These are phyloP conservation scores for Citrullus mucosospermus DNA, from an alignment of 306 rosid species.

Conservation along the genomic window DNA sequence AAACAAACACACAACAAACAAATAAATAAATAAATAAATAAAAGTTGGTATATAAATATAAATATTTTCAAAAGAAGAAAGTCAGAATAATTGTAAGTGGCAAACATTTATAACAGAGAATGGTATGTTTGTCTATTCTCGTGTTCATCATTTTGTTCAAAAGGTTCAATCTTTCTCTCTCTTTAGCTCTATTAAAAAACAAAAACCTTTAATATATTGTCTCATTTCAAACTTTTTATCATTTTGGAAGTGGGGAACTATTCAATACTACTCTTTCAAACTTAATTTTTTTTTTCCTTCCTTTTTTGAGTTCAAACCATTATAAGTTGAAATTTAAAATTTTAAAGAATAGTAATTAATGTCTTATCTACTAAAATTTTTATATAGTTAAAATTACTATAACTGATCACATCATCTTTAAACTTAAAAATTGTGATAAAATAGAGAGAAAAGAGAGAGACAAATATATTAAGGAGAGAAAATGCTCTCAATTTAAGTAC, in stretches of 20 bases:
- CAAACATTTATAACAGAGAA: constrained; percentile 9
- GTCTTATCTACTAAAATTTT: too few relatives aligned
- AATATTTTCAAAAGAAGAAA: not conserved
- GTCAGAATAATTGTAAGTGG: not conserved
- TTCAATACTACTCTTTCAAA: too few relatives aligned
- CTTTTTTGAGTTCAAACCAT: too few relatives aligned
- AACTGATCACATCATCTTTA: too few relatives aligned
- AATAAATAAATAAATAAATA: not conserved
- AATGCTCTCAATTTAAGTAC: too few relatives aligned
- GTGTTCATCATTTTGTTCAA: constrained; percentile 1
- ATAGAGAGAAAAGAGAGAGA: too few relatives aligned
- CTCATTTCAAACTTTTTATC: not conserved
- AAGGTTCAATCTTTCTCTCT: not conserved
- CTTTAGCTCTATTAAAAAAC: not conserved
- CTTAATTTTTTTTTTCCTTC: too few relatives aligned
- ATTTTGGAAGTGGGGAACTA: not conserved
- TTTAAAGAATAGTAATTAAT: too few relatives aligned
- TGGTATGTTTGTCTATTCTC: constrained; percentile 10
- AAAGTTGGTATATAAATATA: not conserved
- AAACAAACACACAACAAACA: not conserved
- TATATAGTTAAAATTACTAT: too few relatives aligned
- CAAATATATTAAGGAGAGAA: too few relatives aligned
- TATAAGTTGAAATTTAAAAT: too few relatives aligned
- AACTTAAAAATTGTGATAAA: too few relatives aligned
- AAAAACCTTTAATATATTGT: not conserved